These are phyloP conservation scores for Curvularia eragrostidis DNA, from an alignment of 2,329 filamentous ascomycete species.

Conservation along the genomic window DNA sequence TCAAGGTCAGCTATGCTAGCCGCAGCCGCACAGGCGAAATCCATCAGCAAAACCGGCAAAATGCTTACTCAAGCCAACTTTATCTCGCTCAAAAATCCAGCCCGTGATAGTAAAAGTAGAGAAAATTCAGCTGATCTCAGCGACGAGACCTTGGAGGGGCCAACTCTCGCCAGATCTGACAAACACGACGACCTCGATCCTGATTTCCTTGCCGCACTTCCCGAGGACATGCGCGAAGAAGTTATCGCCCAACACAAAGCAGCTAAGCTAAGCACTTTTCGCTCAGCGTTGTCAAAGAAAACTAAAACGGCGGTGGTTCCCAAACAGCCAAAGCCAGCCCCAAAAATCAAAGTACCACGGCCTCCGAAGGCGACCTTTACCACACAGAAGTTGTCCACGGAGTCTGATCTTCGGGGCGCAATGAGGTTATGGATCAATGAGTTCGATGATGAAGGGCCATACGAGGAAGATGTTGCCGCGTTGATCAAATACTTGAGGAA, in stretches of 20 bases:
- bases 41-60: constrained; percentile 35
- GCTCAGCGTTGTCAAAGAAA: constrained; percentile 41
- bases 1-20: constrained; percentile 48
- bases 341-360: constrained; percentile 55
- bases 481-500: constrained; percentile 74
- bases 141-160: constrained; percentile 35
- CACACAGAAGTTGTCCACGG: constrained; percentile 59
- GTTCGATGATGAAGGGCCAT: constrained; percentile 77
- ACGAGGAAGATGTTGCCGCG: constrained; percentile 76
- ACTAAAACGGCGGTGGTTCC: constrained; percentile 16
- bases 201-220: constrained; percentile 81
- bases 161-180: background rate
- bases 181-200: constrained; percentile 47
- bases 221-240: constrained; percentile 70
- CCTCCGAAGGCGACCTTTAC: constrained; percentile 67
- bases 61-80: constrained; percentile 76
- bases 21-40: constrained; percentile 60
- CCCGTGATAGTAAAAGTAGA: constrained; percentile 18
- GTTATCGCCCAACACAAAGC: constrained; percentile 74
- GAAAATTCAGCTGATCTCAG: constrained; percentile 29
- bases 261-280: constrained; percentile 34
- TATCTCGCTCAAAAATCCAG: constrained; percentile 51
- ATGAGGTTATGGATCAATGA: constrained; percentile 77
- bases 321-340: constrained; percentile 29
- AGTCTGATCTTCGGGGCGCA: constrained; percentile 74